These are phyloP conservation scores for Yarrowia sp. DNA, from an alignment of 805 yeast genomes.

Conservation along the genomic window DNA sequence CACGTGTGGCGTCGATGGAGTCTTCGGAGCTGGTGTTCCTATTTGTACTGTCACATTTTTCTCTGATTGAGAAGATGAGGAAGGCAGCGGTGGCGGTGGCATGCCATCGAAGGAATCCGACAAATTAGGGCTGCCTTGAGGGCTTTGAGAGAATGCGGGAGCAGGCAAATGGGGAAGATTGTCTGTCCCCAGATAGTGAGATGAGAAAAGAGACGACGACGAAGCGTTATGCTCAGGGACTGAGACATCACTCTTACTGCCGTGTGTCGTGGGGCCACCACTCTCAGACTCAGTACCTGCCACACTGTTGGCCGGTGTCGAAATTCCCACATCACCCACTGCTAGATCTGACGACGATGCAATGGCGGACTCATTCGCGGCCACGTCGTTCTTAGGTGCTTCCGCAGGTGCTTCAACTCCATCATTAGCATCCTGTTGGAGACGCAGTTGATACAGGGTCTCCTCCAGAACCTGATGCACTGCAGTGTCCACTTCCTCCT, in stretches of 20 bases:
- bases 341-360: constrained; percentile 15
- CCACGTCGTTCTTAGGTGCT: constrained; percentile 3
- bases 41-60: constrained; percentile 36
- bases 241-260: background rate
- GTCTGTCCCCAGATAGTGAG: constrained; percentile 17
- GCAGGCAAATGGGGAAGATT: constrained; percentile 17
- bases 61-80: constrained; percentile 7
- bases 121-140: constrained; percentile 30
- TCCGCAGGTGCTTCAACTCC: constrained; percentile 36
- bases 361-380: constrained; percentile 4
- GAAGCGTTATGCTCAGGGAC: background rate
- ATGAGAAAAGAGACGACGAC: constrained; percentile 10
- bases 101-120: constrained; percentile 34
- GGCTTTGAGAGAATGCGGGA: constrained; percentile 30
- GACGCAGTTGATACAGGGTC: constrained; percentile 51
- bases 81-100: constrained; percentile 39
- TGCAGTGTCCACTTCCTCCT: constrained; percentile 75
- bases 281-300: constrained; percentile 14
- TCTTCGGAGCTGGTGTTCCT: constrained; percentile 20
- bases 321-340: constrained; percentile 17
- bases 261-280: background rate
- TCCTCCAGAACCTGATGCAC: constrained; percentile 69
- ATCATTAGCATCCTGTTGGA: constrained; percentile 31
- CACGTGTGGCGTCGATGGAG: constrained; percentile 27
- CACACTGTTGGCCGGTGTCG: constrained; percentile 21